phyloP scores from a whole-genome alignment of 2,329 filamentous ascomycete genomes.

The Cryphonectria radicalis region DNA sequence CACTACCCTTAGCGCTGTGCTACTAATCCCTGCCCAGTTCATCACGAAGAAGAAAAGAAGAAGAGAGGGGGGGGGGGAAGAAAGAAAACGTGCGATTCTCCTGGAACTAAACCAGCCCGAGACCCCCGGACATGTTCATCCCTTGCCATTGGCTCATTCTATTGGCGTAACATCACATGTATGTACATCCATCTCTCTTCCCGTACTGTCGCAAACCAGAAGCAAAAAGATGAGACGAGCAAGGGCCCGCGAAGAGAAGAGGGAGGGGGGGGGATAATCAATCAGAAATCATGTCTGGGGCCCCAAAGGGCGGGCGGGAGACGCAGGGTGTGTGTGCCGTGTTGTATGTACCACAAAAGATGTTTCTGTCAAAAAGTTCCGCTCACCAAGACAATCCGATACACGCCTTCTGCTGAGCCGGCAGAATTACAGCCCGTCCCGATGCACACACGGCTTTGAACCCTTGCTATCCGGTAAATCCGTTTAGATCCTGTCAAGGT shows the following conservation, averaged over 20 bases:
- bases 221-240: slow-evolving; percentile 2
- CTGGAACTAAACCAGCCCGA: neutral
- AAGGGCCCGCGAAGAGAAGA: no score
- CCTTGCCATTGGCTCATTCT: neutral
- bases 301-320: neutral
- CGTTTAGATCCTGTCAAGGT: neutral
- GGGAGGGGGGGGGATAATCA: neutral
- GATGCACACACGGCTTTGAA: neutral
- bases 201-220: neutral
- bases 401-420: neutral
- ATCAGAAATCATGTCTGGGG: neutral
- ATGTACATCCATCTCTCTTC: neutral
- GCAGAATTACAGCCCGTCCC: neutral
- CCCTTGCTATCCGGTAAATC: neutral
- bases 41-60: neutral
- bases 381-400: neutral
- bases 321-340: neutral
- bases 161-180: slow-evolving; percentile 6
- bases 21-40: no score
- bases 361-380: neutral
- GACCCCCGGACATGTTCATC: neutral
- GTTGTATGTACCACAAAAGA: neutral
- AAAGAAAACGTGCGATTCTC: neutral
- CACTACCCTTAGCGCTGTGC: neutral
- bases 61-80: no score